These are phyloP conservation scores for Fusarium buxicola DNA, from an alignment of 2,329 filamentous ascomycete genomes.

Conservation along the genomic window DNA sequence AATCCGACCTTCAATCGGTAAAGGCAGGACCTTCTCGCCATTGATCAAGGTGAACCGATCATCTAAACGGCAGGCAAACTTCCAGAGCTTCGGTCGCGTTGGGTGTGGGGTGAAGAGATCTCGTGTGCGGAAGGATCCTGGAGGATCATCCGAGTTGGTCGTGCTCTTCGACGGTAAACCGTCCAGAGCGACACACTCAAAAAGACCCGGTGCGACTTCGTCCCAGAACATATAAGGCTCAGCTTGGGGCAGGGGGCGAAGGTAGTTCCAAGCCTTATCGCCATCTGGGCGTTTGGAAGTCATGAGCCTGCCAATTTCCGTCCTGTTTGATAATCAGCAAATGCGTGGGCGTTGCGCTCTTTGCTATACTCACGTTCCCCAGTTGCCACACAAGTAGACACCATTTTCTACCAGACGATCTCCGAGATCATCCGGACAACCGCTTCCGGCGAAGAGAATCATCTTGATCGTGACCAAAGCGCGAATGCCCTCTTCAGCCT, in stretches of 20 bases:
- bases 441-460: constrained; percentile 68
- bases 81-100: constrained; percentile 56
- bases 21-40: constrained; percentile 61
- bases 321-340: constrained; percentile 21
- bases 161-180: constrained; percentile 53
- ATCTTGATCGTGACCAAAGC: constrained; percentile 60
- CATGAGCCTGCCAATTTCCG: constrained; percentile 46
- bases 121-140: constrained; percentile 57
- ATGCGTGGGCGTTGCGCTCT: fast-evolving
- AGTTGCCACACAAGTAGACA: constrained; percentile 67
- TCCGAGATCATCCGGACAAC: constrained; percentile 69
- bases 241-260: constrained; percentile 47
- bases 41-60: constrained; percentile 60
- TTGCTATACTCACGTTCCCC: constrained; percentile 61
- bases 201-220: constrained; percentile 48
- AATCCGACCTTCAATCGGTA: constrained; percentile 64
- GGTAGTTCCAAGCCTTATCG: constrained; percentile 48
- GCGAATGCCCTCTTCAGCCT: constrained; percentile 65
- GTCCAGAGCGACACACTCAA: constrained; percentile 53
- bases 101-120: constrained; percentile 59
- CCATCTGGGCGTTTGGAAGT: constrained; percentile 42
- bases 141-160: constrained; percentile 55
- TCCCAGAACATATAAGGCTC: constrained; percentile 45
- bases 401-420: constrained; percentile 63
- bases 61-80: constrained; percentile 58